Percentiles rank a stretch among this genome's conserved stretches.
Conservation (phyloP, 176 grass and related monocot genomes). For the Tillandsia leiboldiana region DNA sequence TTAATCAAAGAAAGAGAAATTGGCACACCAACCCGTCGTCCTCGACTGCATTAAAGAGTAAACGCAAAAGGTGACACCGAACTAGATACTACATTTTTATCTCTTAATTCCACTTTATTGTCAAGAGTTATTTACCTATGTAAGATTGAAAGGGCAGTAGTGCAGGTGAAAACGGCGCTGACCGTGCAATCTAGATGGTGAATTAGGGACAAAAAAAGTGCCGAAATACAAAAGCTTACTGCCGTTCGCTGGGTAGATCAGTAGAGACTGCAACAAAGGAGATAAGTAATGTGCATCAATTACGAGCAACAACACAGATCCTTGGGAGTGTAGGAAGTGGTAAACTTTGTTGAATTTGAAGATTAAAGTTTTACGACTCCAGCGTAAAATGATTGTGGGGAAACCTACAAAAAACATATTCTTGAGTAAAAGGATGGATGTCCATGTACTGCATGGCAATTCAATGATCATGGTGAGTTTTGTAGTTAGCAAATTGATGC, state of each 20-base stretch:
- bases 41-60: constrained; percentile 13
- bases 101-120: not conserved
- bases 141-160: not conserved
- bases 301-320: no score
- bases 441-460: no score
- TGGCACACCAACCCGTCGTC: constrained; percentile 22
- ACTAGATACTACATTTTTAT: not conserved
- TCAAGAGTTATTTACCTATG: not conserved
- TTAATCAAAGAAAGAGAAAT: constrained; percentile 28
- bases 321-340: no score
- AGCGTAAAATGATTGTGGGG: no score
- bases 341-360: no score
- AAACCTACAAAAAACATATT: no score
- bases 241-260: not conserved
- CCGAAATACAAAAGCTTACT: not conserved
- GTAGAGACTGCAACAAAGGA: not conserved
- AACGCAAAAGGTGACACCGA: constrained; percentile 9
- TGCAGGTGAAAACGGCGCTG: not conserved
- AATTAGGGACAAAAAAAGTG: not conserved
- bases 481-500: no score
- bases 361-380: no score
- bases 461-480: no score
- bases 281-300: no score
- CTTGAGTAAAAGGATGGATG: no score
- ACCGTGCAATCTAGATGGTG: not conserved